phyloP scores from a whole-genome alignment of 257 asterid species.

The Solanum paucissectum region DNA sequence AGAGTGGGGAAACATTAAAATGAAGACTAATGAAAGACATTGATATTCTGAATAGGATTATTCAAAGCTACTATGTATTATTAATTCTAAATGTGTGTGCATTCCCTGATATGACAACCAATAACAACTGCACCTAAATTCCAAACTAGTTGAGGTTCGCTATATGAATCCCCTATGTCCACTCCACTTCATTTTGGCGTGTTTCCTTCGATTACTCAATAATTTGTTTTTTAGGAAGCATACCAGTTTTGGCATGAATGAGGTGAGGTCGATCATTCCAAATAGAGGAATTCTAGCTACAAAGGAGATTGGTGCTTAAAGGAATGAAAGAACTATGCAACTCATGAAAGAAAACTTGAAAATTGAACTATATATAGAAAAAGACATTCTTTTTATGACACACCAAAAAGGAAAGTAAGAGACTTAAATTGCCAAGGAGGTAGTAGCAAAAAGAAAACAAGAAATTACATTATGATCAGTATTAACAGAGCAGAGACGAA shows the following conservation, averaged over 20 bases:
- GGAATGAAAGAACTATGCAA: neutral
- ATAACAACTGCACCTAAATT: neutral
- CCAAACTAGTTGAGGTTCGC: neutral
- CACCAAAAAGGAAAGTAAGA: neutral
- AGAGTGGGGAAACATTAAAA: neutral
- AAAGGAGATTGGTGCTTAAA: neutral
- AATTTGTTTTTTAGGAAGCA: neutral
- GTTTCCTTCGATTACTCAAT: neutral
- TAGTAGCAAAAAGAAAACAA: neutral
- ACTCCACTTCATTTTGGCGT: neutral
- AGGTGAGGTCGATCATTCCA: neutral
- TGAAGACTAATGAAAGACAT: neutral
- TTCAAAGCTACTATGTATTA: neutral
- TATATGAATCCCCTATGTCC: neutral
- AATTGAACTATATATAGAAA: neutral
- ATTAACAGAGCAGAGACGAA: neutral
- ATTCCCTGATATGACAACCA: neutral
- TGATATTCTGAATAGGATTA: neutral
- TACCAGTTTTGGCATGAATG: neutral
- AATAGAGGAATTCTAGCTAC: neutral
- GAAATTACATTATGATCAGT: neutral
- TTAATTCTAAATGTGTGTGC: neutral
- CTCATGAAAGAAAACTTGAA: neutral
- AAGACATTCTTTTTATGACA: neutral
- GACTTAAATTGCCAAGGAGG: neutral